phyloP scores from a whole-genome alignment of 78 protist genomes.

The Speleostelium caveatum region DNA sequence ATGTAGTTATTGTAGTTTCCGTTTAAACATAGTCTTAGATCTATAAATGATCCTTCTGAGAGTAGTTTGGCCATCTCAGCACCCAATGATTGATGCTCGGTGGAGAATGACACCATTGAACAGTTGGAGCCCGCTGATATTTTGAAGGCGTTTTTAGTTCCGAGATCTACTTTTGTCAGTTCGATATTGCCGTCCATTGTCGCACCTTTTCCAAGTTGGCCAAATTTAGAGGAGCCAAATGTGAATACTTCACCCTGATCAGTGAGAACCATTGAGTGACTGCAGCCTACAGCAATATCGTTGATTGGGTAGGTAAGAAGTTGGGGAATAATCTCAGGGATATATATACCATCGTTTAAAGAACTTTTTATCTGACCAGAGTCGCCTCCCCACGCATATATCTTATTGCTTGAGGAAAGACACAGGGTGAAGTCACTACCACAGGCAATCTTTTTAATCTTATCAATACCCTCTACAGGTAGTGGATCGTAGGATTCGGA shows the following conservation, averaged over 20 bases:
- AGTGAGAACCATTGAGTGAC: slow-evolving; percentile 27
- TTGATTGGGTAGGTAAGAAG: slow-evolving; percentile 27
- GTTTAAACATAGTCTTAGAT: slow-evolving; percentile 1
- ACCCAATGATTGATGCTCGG: slow-evolving; percentile 51
- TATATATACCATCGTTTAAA: slow-evolving; percentile 1
- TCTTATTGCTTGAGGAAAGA: neutral
- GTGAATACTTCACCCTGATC: slow-evolving; percentile 56
- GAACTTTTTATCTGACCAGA: neutral
- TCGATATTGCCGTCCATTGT: neutral
- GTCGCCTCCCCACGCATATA: slow-evolving; percentile 37
- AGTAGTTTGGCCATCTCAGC: slow-evolving; percentile 15
- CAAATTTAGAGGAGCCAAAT: neutral
- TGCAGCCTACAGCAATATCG: slow-evolving; percentile 33
- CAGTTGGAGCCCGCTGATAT: slow-evolving; percentile 38
- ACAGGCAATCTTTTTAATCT: slow-evolving; percentile 31
- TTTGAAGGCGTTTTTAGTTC: slow-evolving; percentile 17
- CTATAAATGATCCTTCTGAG: neutral
- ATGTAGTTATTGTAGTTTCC: neutral
- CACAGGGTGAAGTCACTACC: slow-evolving; percentile 34
- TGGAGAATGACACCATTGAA: slow-evolving; percentile 28
- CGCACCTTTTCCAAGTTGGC: slow-evolving; percentile 44
- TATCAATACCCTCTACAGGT: neutral
- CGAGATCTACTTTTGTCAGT: slow-evolving; percentile 5
- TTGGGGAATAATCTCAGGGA: neutral
- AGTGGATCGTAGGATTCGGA: neutral